Evolutionary conservation across 805 yeast genomes (phyloP).

Genomic region (Yamadazyma takamatsuzukensis): DNA sequence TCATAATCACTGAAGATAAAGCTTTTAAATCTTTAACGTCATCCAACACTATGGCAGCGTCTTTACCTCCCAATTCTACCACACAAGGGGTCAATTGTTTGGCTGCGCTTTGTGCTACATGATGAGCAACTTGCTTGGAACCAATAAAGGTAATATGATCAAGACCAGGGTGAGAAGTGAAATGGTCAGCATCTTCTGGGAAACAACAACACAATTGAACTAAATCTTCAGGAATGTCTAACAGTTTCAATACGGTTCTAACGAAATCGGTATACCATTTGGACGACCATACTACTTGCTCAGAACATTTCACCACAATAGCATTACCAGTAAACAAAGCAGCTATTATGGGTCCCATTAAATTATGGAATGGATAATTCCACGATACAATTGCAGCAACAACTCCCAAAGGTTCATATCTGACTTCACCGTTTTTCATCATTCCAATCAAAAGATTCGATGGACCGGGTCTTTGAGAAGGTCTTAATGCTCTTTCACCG

Average conservation of each 20-base stretch:
- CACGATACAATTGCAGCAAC: slow-evolving; percentile 91
- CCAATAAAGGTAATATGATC: slow-evolving; percentile 94
- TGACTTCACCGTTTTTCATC: slow-evolving; percentile 88
- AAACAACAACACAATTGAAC: slow-evolving; percentile 87
- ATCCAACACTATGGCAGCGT: slow-evolving; percentile 82
- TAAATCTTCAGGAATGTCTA: slow-evolving; percentile 74
- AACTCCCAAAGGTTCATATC: slow-evolving; percentile 88
- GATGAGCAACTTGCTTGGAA: slow-evolving; percentile 90
- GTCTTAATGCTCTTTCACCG: slow-evolving; percentile 69
- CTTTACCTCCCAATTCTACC: slow-evolving; percentile 96
- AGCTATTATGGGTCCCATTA: slow-evolving; percentile 89
- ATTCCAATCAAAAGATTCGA: slow-evolving; percentile 72
- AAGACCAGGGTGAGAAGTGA: slow-evolving; percentile 78
- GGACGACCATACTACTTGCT: slow-evolving; percentile 94
- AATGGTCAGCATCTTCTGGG: slow-evolving; percentile 83
- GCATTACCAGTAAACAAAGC: slow-evolving; percentile 89
- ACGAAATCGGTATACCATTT: slow-evolving; percentile 71
- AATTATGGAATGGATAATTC: slow-evolving; percentile 96
- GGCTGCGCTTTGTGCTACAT: slow-evolving; percentile 79
- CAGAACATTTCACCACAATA: slow-evolving; percentile 89
- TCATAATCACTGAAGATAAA: slow-evolving; percentile 66
- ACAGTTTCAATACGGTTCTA: slow-evolving; percentile 63
- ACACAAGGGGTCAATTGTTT: slow-evolving; percentile 90
- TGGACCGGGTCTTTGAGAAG: slow-evolving; percentile 83
- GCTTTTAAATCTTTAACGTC: slow-evolving; percentile 62